Evolutionary conservation across 208 protist genomes (phyloP).

Genomic region (Angomonas ambiguus): DNA sequence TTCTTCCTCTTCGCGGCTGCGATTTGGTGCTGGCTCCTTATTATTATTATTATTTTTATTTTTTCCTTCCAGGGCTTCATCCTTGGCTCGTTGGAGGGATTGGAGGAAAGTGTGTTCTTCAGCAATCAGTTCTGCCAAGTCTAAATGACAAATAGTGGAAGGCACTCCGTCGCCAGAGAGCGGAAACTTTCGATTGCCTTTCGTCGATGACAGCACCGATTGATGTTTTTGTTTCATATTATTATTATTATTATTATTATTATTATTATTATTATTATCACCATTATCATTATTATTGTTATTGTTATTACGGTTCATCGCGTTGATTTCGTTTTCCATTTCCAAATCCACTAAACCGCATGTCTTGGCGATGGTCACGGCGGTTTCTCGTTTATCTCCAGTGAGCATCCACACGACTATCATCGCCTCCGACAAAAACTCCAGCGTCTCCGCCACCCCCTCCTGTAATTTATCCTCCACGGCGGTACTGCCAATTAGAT

Average conservation of each 20-base stretch:
- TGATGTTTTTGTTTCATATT: too few relatives aligned
- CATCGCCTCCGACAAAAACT: conserved; percentile 69
- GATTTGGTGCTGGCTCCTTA: not conserved
- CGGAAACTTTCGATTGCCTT: too few relatives aligned
- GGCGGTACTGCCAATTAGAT: conserved; percentile 89
- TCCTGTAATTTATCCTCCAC: conserved; percentile 97
- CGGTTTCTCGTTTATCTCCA: conserved; percentile 98
- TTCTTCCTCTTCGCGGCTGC: not conserved
- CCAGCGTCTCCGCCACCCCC: conserved; percentile 90
- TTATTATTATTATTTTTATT: not conserved
- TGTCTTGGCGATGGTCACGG: conserved; percentile 93
- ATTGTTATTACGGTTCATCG: too few relatives aligned
- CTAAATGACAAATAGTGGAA: conserved; percentile 30
- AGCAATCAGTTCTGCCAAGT: conserved; percentile 32
- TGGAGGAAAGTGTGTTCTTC: conserved; percentile 24
- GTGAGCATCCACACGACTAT: conserved; percentile 98
- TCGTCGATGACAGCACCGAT: too few relatives aligned
- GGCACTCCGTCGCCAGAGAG: too few relatives aligned
- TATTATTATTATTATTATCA: not conserved
- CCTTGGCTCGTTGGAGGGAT: conserved; percentile 15
- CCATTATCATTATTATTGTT: too few relatives aligned
- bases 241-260: not conserved
- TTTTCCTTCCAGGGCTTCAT: not conserved
- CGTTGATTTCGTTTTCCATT: conserved; percentile 15
- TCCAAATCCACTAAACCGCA: conserved; percentile 34